Base-by-base conservation (phyloP, 352 stramenopile species). In the Aphanomyces invadans region DNA sequence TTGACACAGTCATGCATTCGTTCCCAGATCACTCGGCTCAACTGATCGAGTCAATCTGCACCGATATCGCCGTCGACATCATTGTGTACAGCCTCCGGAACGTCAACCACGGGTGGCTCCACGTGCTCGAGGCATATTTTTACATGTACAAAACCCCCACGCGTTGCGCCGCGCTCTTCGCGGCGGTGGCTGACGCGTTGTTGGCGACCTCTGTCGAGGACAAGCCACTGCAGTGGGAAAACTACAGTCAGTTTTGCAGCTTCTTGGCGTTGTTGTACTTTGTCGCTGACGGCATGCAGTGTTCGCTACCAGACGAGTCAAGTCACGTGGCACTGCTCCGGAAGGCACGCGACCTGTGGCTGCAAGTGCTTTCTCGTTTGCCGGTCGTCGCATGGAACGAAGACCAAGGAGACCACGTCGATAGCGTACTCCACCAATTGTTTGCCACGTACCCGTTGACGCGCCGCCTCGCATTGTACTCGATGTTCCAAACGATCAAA, bases 121-220 rank as follows among this genome's bases (percentile, higher is more conserved):
- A 91, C 66, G 79, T 90, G 28, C 62, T 91, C 32, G 85, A 94
- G 57, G 79, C 89, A 67, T 87, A 86, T 70, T 93, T 89, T 62
- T 83, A 70, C 42, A 71, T 87, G 26, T 79, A 70, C 15, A 64
- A 70, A 19, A 62, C 71, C 23, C 71, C 80, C 17, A 76, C 74
- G 9, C 71, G 86, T 36, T 66, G 89, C 33, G 81, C 74, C 39
- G 73, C 49, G 26, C 51, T 89, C 36, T 70, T 68, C 23, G 68
- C 70, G 7, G 44, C 76, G 1, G 78, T 89, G 28, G 77, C 76
- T 21, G 76, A 89, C 10, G 67, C 75, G 62, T 23, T 76, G 15
- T 28, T 85, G 3, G 71, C 62, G 32, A 73, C 78, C 70, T n/a
- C 19, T n/a, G 33, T 36, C 36, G 29, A 76, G 42, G 51, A 77